Base-by-base conservation (phyloP, 2,329 filamentous ascomycete genomes). In the Phyllosticta ampelicida region DNA sequence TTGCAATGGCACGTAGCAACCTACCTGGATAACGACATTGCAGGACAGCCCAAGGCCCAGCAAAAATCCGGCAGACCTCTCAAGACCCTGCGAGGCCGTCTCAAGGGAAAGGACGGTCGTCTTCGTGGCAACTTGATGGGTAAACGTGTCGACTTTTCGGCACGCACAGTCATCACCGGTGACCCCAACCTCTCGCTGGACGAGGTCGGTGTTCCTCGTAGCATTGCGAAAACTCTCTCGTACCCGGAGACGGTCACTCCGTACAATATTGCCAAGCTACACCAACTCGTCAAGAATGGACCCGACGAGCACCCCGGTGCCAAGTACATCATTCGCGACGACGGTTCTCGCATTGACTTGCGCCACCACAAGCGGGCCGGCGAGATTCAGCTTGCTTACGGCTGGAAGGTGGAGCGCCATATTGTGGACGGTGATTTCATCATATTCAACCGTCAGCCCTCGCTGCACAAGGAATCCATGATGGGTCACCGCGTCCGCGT, bases 1-100 rank as follows among this genome's bases (percentile, higher is more conserved):
- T 78, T 99, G 44, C 95, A 99, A 70, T 99, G 96, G 70, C 95
- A 99, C 68, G 91, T 99, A 61, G 95, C 95, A 50, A 99, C 95
- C 0, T 95, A 96, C 75, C 99, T 99, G 95, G 94, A 99, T 74
- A 99, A 99, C 67, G 92, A 99, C 71, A 96, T 97, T 74, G 94
- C 95, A 62, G 91, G 92, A 54, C 86, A 95, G 66, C 94, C 94
- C 2, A 90, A 94, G 66, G 92, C 94, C 2, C 79, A 97, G 68
- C 95, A 99, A 70, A 99, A 99, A 79, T 96, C 90, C 59, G 95
- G 95, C 53, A 86, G 95, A 68, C 91, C 95, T 0, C 87, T 99
- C 65, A 99, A 99, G 77, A 90, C 94, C 16, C 95, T 99, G 64
- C 89, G 95, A 66, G 90, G 90, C 61, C 91, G 94, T 75, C 80